Evolutionary conservation across 192 early-diverging fungal species (phyloP), one percentile per base, ranked within the genome.

Genomic region (Coemansia sp.): DNA sequence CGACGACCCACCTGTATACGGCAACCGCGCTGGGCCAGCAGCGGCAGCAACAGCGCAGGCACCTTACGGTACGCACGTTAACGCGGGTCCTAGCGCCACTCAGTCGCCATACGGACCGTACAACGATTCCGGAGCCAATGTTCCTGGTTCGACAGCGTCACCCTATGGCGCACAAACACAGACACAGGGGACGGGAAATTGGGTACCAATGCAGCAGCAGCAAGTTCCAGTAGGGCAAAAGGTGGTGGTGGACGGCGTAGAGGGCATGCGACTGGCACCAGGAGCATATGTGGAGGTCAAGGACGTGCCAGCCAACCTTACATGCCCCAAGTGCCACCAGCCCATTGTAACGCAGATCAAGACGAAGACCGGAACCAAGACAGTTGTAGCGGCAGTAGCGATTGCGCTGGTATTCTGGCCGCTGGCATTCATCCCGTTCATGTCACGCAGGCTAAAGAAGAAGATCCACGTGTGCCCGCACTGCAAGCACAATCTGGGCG

Each of bases 331-430:
- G 41, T 78, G 76, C 62, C 62, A 59, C 18, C 62, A 73, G 55
- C 59, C 60, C 0, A 65, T 78, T 13, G 49, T 78, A 10, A 73
- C 76, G 5, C 67, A 78, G 45, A 72, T 78, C 20, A 70, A 73
- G 39, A 70, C 71, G 10, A 61, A 62, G 22, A 38, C 71, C 0
- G 71, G 76, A 3, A 68, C 76, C 5, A 55, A 67, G 3, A 78
- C 76, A 1, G 67, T 78, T 37, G 76, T 78, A 4, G 76, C 71
- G 2, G 76, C 76, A 1, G 76, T 63, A 12, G 76, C 76, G 12
- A 73, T 78, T n/a, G 65, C 64, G 43, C 59, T 68, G 6, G 76
- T 70, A 27, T 78, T 73, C 40, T 78, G 76, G 76, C 76, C 76
- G 49, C 50, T 78, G 62, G 76, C 76, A 5, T 69, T 69, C 16